phyloP scores from a whole-genome alignment of 192 early-diverging fungal genomes.

The Funneliformis geosporum region DNA sequence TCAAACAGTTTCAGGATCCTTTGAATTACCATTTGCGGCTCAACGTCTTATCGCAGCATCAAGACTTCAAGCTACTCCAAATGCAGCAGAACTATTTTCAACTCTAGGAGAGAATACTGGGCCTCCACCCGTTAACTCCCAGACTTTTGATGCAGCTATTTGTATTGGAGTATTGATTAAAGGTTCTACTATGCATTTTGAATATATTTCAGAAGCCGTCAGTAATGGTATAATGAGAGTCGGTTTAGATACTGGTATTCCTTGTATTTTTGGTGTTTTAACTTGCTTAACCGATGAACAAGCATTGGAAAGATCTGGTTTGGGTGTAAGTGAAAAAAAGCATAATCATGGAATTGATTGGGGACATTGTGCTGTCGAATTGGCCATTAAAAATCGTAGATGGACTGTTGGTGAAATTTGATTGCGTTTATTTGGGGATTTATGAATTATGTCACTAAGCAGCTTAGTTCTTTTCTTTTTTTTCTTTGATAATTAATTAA shows the following conservation, averaged over 20 bases:
- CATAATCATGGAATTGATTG: slow-evolving; percentile 98
- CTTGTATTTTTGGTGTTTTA: slow-evolving; percentile 95
- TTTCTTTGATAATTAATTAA: too few species aligned
- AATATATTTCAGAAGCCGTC: slow-evolving; percentile 97
- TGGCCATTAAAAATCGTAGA: slow-evolving; percentile 57
- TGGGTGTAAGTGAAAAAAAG: slow-evolving; percentile 58
- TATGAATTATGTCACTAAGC: too few species aligned
- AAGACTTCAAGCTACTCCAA: slow-evolving; percentile 57
- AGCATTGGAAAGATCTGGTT: slow-evolving; percentile 81
- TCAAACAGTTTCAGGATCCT: slow-evolving; percentile 86
- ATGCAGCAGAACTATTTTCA: slow-evolving; percentile 56
- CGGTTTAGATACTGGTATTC: slow-evolving; percentile 81
- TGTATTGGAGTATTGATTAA: slow-evolving; percentile 98
- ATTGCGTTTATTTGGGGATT: neutral
- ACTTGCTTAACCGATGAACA: slow-evolving; percentile 95
- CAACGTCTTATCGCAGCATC: slow-evolving; percentile 72
- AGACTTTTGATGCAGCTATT: slow-evolving; percentile 82
- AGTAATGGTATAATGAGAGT: slow-evolving; percentile 96
- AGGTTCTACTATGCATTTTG: slow-evolving; percentile 98
- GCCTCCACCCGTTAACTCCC: neutral
- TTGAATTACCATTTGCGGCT: slow-evolving; percentile 92
- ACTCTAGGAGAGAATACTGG: slow-evolving; percentile 23
- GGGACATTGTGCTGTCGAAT: slow-evolving; percentile 95
- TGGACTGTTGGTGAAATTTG: neutral
- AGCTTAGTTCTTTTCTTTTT: too few species aligned